Evolutionary conservation across 78 protist species (phyloP), one percentile per base, ranked within the genome.

Genomic region (Tieghemostelium lacteum): DNA sequence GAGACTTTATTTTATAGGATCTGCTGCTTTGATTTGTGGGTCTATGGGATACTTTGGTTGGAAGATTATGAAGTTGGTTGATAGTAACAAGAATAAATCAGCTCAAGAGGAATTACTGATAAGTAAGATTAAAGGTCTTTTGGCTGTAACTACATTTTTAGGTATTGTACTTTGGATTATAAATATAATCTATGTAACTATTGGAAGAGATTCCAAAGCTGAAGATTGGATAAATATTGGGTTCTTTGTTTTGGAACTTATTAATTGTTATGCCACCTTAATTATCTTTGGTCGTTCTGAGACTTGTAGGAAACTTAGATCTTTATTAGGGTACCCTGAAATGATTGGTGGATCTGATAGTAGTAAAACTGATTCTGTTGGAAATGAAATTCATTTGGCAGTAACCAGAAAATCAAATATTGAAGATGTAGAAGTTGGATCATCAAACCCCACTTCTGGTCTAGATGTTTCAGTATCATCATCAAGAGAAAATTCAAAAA

Each of bases 171-270:
- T 52, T 24, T 61, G 87, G 73, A 14, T 50, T 36, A 22, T 76
- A 29, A 76, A 76, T 31, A n/a, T 76, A 1, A 22, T 62, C 24
- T 76, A 76, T 52, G 12, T 76, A 3, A 76, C 72, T 1, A 49
- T 76, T 49, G 73, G 74, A 22, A 42, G 52, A 31, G 74, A 64
- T 22, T 42, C 36, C 1, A 14, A n/a, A 8, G 60, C 87, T 20
- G 63, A 76, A 33, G 87, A 76, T 52, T 76, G 73, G 73, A 19
- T 76, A 3, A 76, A 76, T 22, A 5, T 64, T 24, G 42, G 61
- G 6, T 28, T 76, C 26, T 76, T 45, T 36, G 29, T 49, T 7
- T 14, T 45, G 1, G 87, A 76, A 22, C 4, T 40, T 14, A 49
- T 76, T 2, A 76, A 76, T 64, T n/a, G 49, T 28, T 64, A 29